These are phyloP conservation scores for Seminavis robusta DNA, from an alignment of 108 stramenopile genomes.

Conservation along the genomic window DNA sequence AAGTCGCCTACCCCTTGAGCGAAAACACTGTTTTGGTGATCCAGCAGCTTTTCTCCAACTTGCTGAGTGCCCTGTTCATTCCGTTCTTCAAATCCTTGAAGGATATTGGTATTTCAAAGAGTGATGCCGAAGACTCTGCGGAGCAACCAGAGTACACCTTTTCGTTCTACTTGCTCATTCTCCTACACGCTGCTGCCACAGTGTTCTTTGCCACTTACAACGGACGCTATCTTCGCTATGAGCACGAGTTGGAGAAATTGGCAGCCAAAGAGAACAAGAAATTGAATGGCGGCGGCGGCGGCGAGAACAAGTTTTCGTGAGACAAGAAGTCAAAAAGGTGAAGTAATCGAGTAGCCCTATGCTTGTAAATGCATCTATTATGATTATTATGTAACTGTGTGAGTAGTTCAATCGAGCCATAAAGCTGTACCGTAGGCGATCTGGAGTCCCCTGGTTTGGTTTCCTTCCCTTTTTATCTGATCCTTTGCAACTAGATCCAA, in stretches of 20 bases:
- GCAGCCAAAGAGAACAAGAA: conserved; percentile 23
- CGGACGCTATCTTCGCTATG: conserved; percentile 74
- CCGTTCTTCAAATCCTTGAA: conserved; percentile 78
- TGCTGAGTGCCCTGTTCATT: conserved; percentile 79
- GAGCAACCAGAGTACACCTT: conserved; percentile 78
- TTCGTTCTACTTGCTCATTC: conserved; percentile 79
- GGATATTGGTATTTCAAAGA: conserved; percentile 48
- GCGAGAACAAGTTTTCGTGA: too few relatives aligned
- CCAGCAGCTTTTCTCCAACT: conserved; percentile 82
- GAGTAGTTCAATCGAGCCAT: too few relatives aligned
- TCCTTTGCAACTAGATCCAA: too few relatives aligned
- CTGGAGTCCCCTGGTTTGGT: too few relatives aligned
- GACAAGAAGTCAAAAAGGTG: too few relatives aligned
- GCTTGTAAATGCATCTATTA: too few relatives aligned
- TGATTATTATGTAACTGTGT: too few relatives aligned
- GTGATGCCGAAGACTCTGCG: conserved; percentile 38
- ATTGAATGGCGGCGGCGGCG: too few relatives aligned
- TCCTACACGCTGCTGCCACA: conserved; percentile 66
- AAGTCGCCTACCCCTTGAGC: conserved; percentile 78
- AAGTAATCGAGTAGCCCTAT: too few relatives aligned
- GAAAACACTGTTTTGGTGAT: conserved; percentile 88
- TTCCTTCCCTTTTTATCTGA: too few relatives aligned
- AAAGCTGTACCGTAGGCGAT: too few relatives aligned
- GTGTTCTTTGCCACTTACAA: conserved; percentile 88
- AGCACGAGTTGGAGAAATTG: conserved; percentile 66